These are phyloP conservation scores for Neocallimastix lanati DNA, from an alignment of 192 early-diverging fungal species.

Conservation along the genomic window DNA sequence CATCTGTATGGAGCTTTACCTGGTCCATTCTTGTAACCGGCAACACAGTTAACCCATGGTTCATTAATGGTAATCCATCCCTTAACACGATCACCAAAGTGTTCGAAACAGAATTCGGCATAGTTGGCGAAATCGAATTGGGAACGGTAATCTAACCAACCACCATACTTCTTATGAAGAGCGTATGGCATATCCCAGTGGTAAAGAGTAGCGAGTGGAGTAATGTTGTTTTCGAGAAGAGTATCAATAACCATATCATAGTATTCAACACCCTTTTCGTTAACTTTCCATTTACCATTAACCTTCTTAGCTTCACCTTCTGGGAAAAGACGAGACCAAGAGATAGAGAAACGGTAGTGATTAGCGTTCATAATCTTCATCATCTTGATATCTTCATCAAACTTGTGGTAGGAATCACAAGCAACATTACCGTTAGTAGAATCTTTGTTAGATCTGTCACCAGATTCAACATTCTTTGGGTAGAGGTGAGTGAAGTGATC, in stretches of 20 bases:
- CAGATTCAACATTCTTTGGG: not conserved
- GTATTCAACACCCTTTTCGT: slow-evolving; percentile 14
- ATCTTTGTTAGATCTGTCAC: slow-evolving; percentile 7
- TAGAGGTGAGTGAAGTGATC: slow-evolving; percentile 7
- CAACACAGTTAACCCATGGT: slow-evolving; percentile 7
- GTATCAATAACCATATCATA: slow-evolving; percentile 10
- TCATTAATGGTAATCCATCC: slow-evolving; percentile 25
- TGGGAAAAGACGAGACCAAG: slow-evolving; percentile 26
- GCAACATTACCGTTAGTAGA: slow-evolving; percentile 11
- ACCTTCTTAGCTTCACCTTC: not conserved
- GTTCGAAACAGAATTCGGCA: slow-evolving; percentile 11
- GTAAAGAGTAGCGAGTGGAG: slow-evolving; percentile 7
- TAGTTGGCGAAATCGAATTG: slow-evolving; percentile 13
- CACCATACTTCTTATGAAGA: slow-evolving; percentile 11
- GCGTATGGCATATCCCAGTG: slow-evolving; percentile 20
- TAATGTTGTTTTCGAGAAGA: not conserved
- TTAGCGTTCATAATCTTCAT: slow-evolving; percentile 11
- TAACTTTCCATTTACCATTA: slow-evolving; percentile 11
- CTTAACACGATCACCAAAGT: slow-evolving; percentile 22
- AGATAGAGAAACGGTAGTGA: slow-evolving; percentile 18
- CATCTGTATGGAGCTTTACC: not conserved
- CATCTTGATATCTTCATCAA: slow-evolving; percentile 11
- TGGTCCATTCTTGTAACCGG: slow-evolving; percentile 2
- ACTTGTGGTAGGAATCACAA: slow-evolving; percentile 13
- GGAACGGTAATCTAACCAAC: slow-evolving; percentile 9